Evolutionary conservation across 202 grass and related monocot species (phyloP).

Genomic region (Zizania palustris): DNA sequence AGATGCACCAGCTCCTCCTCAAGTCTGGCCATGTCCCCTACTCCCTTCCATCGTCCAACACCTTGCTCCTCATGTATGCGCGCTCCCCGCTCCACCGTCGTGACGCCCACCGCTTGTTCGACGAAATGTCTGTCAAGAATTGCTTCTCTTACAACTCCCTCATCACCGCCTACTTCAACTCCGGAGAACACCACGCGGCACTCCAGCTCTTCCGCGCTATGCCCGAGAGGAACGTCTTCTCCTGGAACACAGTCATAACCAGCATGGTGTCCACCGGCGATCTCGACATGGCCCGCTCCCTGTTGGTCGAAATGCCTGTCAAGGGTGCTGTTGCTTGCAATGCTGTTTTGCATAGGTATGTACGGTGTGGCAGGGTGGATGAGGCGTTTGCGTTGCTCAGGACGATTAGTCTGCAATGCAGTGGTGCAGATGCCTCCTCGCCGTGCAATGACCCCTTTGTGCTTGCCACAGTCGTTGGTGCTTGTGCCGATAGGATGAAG

Average conservation of each 20-base stretch:
- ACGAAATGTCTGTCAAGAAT: slow-evolving; percentile 59
- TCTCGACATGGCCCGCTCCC: slow-evolving; percentile 24
- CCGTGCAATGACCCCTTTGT: slow-evolving; percentile 61
- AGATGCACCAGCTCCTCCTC: slow-evolving; percentile 67
- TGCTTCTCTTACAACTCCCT: slow-evolving; percentile 67
- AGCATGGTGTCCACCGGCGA: slow-evolving; percentile 43
- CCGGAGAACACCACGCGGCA: slow-evolving; percentile 26
- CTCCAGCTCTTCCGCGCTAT: slow-evolving; percentile 58
- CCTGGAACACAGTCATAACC: slow-evolving; percentile 56
- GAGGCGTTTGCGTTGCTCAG: slow-evolving; percentile 60
- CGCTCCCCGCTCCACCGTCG: slow-evolving; percentile 30
- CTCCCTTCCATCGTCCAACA: slow-evolving; percentile 55
- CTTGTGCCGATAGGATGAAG: slow-evolving; percentile 50
- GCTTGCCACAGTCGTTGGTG: slow-evolving; percentile 62
- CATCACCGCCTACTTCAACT: slow-evolving; percentile 48
- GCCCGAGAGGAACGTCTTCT: slow-evolving; percentile 62
- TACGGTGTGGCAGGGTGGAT: slow-evolving; percentile 34
- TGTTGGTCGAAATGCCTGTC: slow-evolving; percentile 63
- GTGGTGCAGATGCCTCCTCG: neutral
- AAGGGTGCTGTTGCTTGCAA: slow-evolving; percentile 58
- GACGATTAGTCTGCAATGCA: slow-evolving; percentile 20
- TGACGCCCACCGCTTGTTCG: slow-evolving; percentile 54
- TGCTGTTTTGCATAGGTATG: slow-evolving; percentile 49
- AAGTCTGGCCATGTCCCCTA: slow-evolving; percentile 55
- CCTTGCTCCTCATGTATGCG: slow-evolving; percentile 64